Conservation (phyloP, 2,329 filamentous ascomycete genomes). For the Cordyceps farinosa region DNA sequence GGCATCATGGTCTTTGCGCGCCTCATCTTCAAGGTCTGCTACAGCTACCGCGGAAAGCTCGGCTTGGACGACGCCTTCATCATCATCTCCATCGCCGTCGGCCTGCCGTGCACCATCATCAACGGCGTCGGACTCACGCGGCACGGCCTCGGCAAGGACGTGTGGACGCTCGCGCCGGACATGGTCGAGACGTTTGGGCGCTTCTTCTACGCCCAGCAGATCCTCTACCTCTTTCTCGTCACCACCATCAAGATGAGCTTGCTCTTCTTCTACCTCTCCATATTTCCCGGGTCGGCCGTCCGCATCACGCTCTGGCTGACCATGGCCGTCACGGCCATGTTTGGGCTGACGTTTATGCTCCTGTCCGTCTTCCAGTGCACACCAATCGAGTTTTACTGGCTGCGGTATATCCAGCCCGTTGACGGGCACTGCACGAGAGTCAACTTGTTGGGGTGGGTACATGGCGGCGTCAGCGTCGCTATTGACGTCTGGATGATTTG, state of each 20-base stretch:
- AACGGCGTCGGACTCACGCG: conserved; percentile 29
- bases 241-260: conserved; percentile 49
- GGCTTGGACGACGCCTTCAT: conserved; percentile 39
- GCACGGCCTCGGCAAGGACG: conserved; percentile 47
- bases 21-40: conserved; percentile 36
- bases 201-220: conserved; percentile 41
- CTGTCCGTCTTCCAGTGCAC: conserved; percentile 48
- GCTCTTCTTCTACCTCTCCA: conserved; percentile 52
- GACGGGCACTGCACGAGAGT: conserved; percentile 47
- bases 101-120: conserved; percentile 32
- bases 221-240: conserved; percentile 45
- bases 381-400: conserved; percentile 52
- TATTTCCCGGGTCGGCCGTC: conserved; percentile 44
- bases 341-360: conserved; percentile 42
- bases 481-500: conserved; percentile 51
- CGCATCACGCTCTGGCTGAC: conserved; percentile 41
- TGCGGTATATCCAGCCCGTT: conserved; percentile 43
- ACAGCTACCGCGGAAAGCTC: conserved; percentile 31
- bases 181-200: conserved; percentile 42
- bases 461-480: conserved; percentile 49
- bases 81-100: conserved; percentile 26
- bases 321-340: conserved; percentile 36
- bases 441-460: conserved; percentile 48
- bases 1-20: conserved; percentile 41
- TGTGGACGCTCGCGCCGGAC: conserved; percentile 45